Percentiles rank a stretch among this genome's conserved stretches.
phyloP scores from a whole-genome alignment of 2,329 filamentous ascomycete species.

The Epichloe hybrida region DNA sequence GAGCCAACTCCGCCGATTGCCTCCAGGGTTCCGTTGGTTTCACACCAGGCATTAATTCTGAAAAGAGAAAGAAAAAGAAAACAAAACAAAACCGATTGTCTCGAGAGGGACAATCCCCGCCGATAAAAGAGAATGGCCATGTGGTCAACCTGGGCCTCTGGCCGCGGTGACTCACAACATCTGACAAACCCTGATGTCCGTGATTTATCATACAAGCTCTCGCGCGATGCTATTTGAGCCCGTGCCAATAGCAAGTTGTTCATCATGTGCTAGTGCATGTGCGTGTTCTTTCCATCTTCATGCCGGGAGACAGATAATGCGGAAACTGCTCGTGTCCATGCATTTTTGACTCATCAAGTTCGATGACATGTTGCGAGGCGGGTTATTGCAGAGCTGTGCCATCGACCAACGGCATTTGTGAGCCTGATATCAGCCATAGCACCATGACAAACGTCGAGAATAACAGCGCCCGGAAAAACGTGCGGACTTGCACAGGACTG shows the following conservation, averaged over 20 bases:
- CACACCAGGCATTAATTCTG: neutral
- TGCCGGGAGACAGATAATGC: no score
- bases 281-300: neutral
- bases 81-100: neutral
- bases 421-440: slow-evolving; percentile 29
- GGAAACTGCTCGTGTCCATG: no score
- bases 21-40: no score
- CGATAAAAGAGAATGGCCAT: no score
- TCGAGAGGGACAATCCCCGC: no score
- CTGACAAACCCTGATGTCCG: neutral
- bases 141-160: neutral
- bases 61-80: neutral
- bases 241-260: neutral
- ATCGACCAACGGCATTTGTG: slow-evolving; percentile 11
- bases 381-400: neutral
- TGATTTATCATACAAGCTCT: neutral
- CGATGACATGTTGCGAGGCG: neutral
- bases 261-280: neutral
- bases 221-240: neutral
- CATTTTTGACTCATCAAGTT: no score
- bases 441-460: slow-evolving; percentile 28
- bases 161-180: neutral
- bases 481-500: slow-evolving; percentile 16
- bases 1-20: neutral
- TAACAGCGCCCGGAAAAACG: slow-evolving; percentile 29